These are phyloP conservation scores for Coccomyxa sp. DNA, from an alignment of 139 green algal species.

Conservation along the genomic window DNA sequence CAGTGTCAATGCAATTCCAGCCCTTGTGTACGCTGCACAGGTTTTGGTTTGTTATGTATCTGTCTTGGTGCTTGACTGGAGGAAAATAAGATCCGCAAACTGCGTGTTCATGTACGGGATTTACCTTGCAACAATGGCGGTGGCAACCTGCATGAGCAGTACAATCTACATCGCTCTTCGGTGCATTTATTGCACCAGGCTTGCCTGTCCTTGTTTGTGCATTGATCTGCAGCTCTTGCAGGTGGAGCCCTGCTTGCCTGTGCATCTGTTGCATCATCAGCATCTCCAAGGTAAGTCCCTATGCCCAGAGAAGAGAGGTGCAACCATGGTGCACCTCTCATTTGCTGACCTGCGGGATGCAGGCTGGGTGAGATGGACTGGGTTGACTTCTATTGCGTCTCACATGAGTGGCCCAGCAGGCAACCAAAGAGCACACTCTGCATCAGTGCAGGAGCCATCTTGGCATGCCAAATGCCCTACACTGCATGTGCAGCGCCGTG, in stretches of 20 bases:
- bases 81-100: not conserved
- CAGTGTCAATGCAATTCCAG: conserved; percentile 79
- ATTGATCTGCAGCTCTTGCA: not conserved
- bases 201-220: too few species aligned
- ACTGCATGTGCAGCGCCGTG: too few species aligned
- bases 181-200: too few species aligned
- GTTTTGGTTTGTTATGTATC: not conserved
- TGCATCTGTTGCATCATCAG: conserved; percentile 56
- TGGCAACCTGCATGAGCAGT: not conserved
- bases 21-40: not conserved
- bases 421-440: not conserved
- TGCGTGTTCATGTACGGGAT: too few species aligned
- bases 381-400: conserved; percentile 2
- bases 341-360: conserved; percentile 14
- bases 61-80: too few species aligned
- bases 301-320: conserved; percentile 46
- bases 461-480: too few species aligned
- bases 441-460: too few species aligned
- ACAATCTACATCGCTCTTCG: not conserved
- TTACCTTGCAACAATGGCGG: not conserved
- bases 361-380: conserved; percentile 12
- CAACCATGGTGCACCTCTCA: conserved; percentile 20
- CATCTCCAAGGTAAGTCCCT: conserved; percentile 65
- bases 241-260: conserved; percentile 12
- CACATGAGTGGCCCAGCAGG: not conserved